Conservation (phyloP, 2,329 filamentous ascomycete species). For the Fusarium praegraminearum region DNA sequence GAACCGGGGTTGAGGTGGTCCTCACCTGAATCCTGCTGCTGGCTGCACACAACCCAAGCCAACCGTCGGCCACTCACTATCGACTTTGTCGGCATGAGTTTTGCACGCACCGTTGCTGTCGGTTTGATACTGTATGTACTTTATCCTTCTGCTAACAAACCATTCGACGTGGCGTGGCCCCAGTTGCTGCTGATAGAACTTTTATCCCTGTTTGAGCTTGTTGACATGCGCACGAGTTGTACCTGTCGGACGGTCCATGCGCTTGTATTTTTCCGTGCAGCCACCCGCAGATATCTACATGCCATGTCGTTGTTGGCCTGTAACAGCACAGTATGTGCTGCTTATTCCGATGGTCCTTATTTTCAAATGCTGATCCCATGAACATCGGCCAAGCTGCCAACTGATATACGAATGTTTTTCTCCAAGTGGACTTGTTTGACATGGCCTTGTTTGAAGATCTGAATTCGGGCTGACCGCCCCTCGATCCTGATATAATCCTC, state of each 20-base stretch:
- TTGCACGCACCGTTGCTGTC: slow-evolving; percentile 46
- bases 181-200: slow-evolving; percentile 41
- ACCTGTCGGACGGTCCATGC: slow-evolving; percentile 18
- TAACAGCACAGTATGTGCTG: slow-evolving; percentile 7
- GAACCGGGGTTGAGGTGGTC: slow-evolving; percentile 41
- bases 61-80: slow-evolving; percentile 41
- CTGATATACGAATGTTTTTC: slow-evolving; percentile 2
- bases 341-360: slow-evolving; percentile 16
- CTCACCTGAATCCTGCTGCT: slow-evolving; percentile 49
- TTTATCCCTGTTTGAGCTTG: slow-evolving; percentile 19
- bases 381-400: slow-evolving; percentile 5
- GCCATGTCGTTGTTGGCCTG: slow-evolving; percentile 9
- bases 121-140: slow-evolving; percentile 46
- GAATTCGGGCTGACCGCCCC: slow-evolving; percentile 38
- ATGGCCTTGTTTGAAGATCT: slow-evolving; percentile 22
- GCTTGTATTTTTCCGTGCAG: slow-evolving; percentile 17
- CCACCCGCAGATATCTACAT: slow-evolving; percentile 3
- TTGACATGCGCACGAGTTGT: slow-evolving; percentile 29
- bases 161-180: slow-evolving; percentile 44
- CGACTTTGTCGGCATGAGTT: slow-evolving; percentile 39
- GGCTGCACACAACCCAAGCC: slow-evolving; percentile 46
- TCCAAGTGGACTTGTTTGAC: slow-evolving; percentile 2
- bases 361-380: slow-evolving; percentile 24
- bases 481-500: slow-evolving; percentile 21
- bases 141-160: slow-evolving; percentile 37